Percentiles rank a stretch among this genome's conserved stretches.
These are phyloP conservation scores for Aspergillus candidus DNA, from an alignment of 2,329 filamentous ascomycete species.

Conservation along the genomic window DNA sequence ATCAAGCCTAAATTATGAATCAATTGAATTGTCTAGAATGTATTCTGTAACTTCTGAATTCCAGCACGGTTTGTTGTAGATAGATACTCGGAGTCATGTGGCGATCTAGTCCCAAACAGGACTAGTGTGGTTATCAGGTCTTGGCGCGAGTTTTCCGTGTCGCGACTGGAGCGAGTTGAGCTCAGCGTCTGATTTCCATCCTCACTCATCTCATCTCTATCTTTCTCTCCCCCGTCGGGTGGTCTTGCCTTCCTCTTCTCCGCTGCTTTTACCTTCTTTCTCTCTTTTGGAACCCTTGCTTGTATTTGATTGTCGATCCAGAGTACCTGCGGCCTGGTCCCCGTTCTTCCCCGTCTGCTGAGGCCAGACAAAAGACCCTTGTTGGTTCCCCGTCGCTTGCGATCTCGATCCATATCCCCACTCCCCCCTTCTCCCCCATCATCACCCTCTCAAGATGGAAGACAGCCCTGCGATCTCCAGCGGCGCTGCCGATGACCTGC, in stretches of 20 bases:
- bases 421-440: constrained; percentile 18
- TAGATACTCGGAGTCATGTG: too few relatives aligned
- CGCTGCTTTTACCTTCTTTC: not conserved
- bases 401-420: constrained; percentile 23
- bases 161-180: constrained; percentile 21
- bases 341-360: constrained; percentile 7
- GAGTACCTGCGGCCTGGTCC: constrained; percentile 2
- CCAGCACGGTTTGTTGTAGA: too few relatives aligned
- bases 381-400: constrained; percentile 23
- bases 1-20: too few relatives aligned
- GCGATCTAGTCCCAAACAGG: constrained; percentile 3
- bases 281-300: too few relatives aligned
- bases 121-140: constrained; percentile 17
- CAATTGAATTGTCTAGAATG: too few relatives aligned
- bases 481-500: constrained; percentile 24
- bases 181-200: constrained; percentile 20
- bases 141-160: constrained; percentile 35
- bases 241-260: constrained; percentile 4
- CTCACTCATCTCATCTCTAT: constrained; percentile 13
- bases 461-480: constrained; percentile 25
- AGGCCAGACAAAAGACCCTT: constrained; percentile 25
- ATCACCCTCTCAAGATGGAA: constrained; percentile 30
- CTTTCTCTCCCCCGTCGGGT: constrained; percentile 1
- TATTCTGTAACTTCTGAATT: too few relatives aligned
- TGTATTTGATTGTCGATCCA: too few relatives aligned